Conservation (phyloP, 345 rosid species). For the Sisymbrium irio region DNA sequence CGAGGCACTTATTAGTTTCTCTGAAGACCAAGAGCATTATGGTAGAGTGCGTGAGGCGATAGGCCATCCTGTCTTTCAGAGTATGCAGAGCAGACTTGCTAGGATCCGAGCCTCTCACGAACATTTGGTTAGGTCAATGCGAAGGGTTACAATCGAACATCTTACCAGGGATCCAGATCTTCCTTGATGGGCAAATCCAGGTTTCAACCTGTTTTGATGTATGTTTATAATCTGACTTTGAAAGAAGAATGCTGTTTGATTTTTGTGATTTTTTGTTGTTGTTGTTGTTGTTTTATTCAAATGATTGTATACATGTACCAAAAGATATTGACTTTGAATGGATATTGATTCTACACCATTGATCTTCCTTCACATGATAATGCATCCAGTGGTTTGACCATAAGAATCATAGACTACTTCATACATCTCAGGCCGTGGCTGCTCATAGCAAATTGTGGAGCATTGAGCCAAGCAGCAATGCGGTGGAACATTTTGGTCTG, state of each 20-base stretch:
- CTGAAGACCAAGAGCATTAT: constrained; percentile 40
- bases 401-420: constrained; percentile 30
- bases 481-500: not conserved
- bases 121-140: constrained; percentile 44
- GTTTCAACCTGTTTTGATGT: constrained; percentile 12
- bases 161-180: constrained; percentile 37
- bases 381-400: constrained; percentile 28
- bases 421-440: constrained; percentile 21
- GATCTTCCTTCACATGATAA: constrained; percentile 31
- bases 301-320: constrained; percentile 22
- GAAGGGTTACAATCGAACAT: constrained; percentile 44
- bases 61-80: constrained; percentile 35
- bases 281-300: not conserved
- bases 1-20: constrained; percentile 51
- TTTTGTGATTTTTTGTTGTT: not conserved
- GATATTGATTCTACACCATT: not conserved
- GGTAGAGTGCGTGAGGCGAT: constrained; percentile 41
- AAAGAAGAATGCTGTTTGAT: constrained; percentile 4
- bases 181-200: constrained; percentile 6
- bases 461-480: constrained; percentile 18
- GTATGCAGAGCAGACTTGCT: constrained; percentile 44
- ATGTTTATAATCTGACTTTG: constrained; percentile 18
- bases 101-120: constrained; percentile 42
- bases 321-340: constrained; percentile 4
- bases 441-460: not conserved